Evolutionary conservation across 2,329 filamentous ascomycete genomes (phyloP).

Genomic region (Colletotrichum simmondsii): DNA sequence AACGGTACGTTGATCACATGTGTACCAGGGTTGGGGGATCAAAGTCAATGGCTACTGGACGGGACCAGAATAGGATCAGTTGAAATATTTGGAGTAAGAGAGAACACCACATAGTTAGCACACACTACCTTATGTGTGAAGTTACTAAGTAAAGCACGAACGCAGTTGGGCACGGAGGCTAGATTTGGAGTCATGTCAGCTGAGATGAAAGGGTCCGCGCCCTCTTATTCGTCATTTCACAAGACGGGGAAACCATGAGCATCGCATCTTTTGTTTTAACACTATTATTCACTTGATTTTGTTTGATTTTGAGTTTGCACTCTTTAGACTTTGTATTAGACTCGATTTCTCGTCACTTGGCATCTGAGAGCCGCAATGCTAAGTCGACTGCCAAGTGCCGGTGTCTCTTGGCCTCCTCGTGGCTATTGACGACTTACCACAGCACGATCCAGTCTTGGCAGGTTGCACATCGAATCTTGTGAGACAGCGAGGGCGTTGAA

Average conservation of each 20-base stretch:
- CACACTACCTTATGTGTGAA: neutral
- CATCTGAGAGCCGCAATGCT: slow-evolving; percentile 25
- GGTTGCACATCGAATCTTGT: neutral
- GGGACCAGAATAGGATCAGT: neutral
- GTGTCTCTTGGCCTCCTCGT: slow-evolving; percentile 4
- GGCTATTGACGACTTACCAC: neutral
- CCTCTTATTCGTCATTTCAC: neutral
- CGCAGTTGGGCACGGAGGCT: neutral
- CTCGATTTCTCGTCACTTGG: neutral
- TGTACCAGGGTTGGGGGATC: neutral
- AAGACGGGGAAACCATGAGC: neutral
- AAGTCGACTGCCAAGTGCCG: slow-evolving; percentile 12
- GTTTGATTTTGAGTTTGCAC: neutral
- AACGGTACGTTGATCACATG: slow-evolving; percentile 4
- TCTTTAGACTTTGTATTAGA: neutral
- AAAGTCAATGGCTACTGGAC: neutral
- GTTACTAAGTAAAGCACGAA: neutral
- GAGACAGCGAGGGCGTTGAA: neutral
- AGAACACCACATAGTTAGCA: neutral
- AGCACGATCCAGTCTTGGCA: slow-evolving; percentile 13
- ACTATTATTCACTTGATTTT: neutral
- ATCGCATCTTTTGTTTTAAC: neutral
- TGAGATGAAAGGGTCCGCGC: neutral
- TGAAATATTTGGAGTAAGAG: slow-evolving; percentile 1
- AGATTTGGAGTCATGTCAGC: slow-evolving; percentile 11